Evolutionary conservation across 768 basidiomycete species (phyloP).

Genomic region (Xerocomellus intermedius): DNA sequence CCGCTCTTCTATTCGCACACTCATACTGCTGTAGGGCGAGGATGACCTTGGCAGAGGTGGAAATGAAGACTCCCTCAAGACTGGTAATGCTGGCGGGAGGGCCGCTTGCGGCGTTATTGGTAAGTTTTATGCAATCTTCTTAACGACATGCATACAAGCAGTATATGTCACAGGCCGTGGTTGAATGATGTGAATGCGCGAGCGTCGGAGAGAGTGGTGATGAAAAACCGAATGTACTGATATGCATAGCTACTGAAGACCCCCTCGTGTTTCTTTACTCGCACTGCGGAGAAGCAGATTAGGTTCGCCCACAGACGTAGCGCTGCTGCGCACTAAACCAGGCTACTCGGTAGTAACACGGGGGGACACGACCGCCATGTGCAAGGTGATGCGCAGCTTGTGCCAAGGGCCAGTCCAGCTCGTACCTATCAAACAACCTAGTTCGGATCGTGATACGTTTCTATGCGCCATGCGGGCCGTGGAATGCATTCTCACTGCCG

Average conservation of each 20-base stretch:
- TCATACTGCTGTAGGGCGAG: constrained; percentile 46
- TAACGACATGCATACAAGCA: background rate
- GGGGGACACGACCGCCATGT: background rate
- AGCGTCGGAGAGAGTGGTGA: background rate
- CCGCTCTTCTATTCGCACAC: constrained; percentile 7
- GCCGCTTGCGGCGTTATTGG: constrained; percentile 85
- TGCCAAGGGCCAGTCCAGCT: background rate
- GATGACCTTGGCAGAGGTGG: constrained; percentile 78
- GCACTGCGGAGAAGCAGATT: constrained; percentile 8
- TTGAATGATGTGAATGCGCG: constrained; percentile 7
- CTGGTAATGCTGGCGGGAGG: constrained; percentile 74
- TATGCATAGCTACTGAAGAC: constrained; percentile 3
- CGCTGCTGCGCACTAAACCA: background rate
- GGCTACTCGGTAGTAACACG: background rate
- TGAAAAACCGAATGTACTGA: background rate
- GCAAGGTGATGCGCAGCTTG: background rate
- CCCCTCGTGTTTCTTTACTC: constrained; percentile 12
- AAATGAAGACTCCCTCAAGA: constrained; percentile 68
- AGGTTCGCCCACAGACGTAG: background rate
- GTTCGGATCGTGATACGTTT: background rate
- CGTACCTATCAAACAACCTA: background rate
- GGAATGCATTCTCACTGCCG: background rate
- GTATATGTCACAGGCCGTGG: constrained; percentile 15
- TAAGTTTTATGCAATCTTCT: constrained; percentile 23
- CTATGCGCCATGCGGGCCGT: background rate